Conservation (phyloP, 2,329 filamentous ascomycete genomes). For the Fusarium sp. region DNA sequence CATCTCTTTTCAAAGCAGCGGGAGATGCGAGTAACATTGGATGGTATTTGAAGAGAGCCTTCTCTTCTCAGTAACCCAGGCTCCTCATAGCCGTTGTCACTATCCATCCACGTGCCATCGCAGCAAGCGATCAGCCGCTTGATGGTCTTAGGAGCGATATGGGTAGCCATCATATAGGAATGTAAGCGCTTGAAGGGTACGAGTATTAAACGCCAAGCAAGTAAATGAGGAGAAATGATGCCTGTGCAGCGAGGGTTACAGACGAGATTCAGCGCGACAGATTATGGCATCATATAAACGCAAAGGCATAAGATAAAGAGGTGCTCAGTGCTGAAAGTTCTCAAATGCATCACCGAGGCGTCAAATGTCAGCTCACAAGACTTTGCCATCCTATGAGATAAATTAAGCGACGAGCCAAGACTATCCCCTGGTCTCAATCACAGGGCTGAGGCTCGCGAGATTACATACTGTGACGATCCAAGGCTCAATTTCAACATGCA, state of each 20-base stretch:
- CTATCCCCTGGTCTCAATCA: conserved; percentile 30
- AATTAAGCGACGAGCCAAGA: conserved; percentile 40
- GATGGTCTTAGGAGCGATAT: conserved; percentile 19
- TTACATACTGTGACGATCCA: conserved; percentile 18
- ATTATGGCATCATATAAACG: not conserved
- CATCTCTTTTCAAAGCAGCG: conserved; percentile 65
- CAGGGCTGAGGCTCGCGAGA: conserved; percentile 29
- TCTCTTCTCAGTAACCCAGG: conserved; percentile 50
- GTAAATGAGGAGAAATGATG: not conserved
- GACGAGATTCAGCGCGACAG: not conserved
- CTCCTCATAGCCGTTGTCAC: conserved; percentile 60
- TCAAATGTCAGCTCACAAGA: conserved; percentile 12
- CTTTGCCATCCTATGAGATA: conserved; percentile 10
- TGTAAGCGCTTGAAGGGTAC: not conserved
- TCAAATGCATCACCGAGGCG: conserved; percentile 7
- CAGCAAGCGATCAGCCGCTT: conserved; percentile 65
- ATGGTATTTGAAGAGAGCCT: conserved; percentile 62
- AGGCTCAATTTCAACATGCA: not conserved
- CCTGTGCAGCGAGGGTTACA: not conserved
- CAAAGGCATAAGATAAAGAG: not conserved
- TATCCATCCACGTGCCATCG: conserved; percentile 66
- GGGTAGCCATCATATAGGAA: conserved; percentile 7
- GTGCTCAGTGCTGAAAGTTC: not conserved
- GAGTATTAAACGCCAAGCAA: not conserved
- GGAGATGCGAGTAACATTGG: conserved; percentile 70